These are phyloP conservation scores for Biscutella laevigata DNA, from an alignment of 441 rosid genomes.

Conservation along the genomic window DNA sequence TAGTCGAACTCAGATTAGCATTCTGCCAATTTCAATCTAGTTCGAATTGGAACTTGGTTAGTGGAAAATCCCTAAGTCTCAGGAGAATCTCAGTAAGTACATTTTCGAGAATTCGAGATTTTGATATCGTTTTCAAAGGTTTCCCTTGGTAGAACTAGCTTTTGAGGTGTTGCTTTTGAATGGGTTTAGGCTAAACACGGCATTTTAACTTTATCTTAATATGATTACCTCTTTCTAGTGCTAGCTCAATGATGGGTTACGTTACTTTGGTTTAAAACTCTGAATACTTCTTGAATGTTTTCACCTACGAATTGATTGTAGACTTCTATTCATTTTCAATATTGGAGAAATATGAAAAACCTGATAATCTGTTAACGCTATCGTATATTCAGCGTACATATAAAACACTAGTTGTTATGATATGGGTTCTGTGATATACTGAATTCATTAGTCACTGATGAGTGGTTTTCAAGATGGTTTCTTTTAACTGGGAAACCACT, in stretches of 20 bases:
- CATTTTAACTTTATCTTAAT: not conserved
- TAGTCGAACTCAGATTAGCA: not conserved
- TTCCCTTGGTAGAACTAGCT: not conserved
- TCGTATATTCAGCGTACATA: too few relatives aligned
- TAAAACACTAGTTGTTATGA: not conserved
- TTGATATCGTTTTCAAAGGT: constrained; percentile 6
- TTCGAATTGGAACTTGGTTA: not conserved
- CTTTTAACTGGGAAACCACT: not conserved
- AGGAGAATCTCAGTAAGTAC: not conserved
- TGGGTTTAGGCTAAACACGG: not conserved
- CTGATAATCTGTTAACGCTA: too few relatives aligned
- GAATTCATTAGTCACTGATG: not conserved
- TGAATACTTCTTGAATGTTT: not conserved
- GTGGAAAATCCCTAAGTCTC: not conserved
- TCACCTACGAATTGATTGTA: not conserved
- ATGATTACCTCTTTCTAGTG: too few relatives aligned
- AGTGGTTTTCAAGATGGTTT: not conserved
- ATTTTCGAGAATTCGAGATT: not conserved
- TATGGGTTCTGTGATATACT: not conserved
- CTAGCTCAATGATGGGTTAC: constrained; percentile 9
- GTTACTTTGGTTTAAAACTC: not conserved
- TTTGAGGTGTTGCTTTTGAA: not conserved
- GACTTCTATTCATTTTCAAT: too few relatives aligned
- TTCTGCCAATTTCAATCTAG: constrained; percentile 4
- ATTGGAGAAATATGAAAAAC: too few relatives aligned